Base-by-base conservation (phyloP, 1,284 basidiomycete genomes). In the Phenoliferia sp. region DNA sequence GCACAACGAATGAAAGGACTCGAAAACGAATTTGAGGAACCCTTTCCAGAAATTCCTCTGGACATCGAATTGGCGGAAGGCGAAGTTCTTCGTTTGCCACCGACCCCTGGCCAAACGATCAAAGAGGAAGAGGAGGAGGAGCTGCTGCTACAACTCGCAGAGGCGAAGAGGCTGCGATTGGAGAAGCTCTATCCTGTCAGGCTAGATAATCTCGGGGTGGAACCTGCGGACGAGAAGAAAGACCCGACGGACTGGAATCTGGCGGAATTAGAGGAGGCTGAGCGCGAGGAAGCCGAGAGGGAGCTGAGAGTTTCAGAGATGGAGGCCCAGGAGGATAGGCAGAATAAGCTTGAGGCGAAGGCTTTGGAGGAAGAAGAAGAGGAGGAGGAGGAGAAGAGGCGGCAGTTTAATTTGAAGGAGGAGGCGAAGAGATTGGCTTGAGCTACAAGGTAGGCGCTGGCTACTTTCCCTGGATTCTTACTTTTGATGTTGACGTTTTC, bases 11-110 rank as follows among this genome's bases (percentile, higher is more conserved):
- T 75, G 9, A 73, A 73, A 48, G 80, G 76, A 33, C 62, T 54
- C 54, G 74, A 75, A 29, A 68, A 67, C 60, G 70, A 65, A 54
- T 63, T 69, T 55, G 73, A 63, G 64, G 73, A 64, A 59, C 64
- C 22, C 59, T 52, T 54, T 34, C 73, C 58, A 63, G 73, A 65
- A 58, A 66, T 63, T 9, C 67, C 73, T 33, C 67, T 59, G 33
- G 68, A 35, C 15, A 57, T 61, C 56, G 69, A 71, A 5, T 58
- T 76, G 28, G 61, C 60, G 10, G 78, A 79, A 10, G 80, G 79
- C 35, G 81, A 83, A 73, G 79, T 80, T 19, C 74, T 82, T 35
- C 80, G 80, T 60, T 72, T 83, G 0, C 81, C 81, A 3, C 81
- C 81, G 4, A 81, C 80, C 22, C 81, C 81, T 1, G 78, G 77